Percentiles rank a stretch among this genome's conserved stretches.
phyloP scores from a whole-genome alignment of 176 grass and related monocot species.

The Musa troglodytarum region DNA sequence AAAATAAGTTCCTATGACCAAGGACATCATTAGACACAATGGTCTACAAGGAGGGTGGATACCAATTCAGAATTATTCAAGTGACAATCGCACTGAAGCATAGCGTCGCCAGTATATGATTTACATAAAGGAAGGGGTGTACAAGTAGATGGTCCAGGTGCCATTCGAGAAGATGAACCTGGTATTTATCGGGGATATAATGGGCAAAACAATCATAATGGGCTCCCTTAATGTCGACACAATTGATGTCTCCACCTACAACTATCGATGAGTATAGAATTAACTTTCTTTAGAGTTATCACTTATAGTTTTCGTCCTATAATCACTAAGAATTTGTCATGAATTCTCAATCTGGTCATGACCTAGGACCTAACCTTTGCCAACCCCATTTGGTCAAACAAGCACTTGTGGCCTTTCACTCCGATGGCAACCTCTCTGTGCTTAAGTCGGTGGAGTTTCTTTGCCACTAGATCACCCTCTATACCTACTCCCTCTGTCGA shows the following conservation, averaged over 20 bases:
- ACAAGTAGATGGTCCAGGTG: slow-evolving; percentile 65
- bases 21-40: not conserved
- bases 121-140: slow-evolving; percentile 64
- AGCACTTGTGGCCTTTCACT: slow-evolving; percentile 84
- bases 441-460: slow-evolving; percentile 67
- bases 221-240: slow-evolving; percentile 62
- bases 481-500: slow-evolving; percentile 63
- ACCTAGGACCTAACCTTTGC: slow-evolving; percentile 68
- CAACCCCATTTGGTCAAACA: slow-evolving; percentile 76
- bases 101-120: slow-evolving; percentile 40
- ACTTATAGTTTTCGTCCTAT: too few relatives aligned
- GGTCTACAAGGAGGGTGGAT: not conserved
- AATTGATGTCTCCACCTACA: slow-evolving; percentile 65
- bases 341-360: slow-evolving; percentile 29
- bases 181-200: slow-evolving; percentile 60
- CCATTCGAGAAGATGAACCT: slow-evolving; percentile 79
- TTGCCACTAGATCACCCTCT: slow-evolving; percentile 63
- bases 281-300: not conserved
- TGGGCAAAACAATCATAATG: slow-evolving; percentile 67
- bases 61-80: not conserved
- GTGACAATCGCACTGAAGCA: slow-evolving; percentile 35
- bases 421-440: slow-evolving; percentile 68
- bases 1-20: slow-evolving; percentile 23
- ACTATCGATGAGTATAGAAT: slow-evolving; percentile 46
- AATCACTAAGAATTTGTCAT: too few relatives aligned